Base-by-base conservation (phyloP, 176 grass and related monocot species). In the Musa troglodytarum region DNA sequence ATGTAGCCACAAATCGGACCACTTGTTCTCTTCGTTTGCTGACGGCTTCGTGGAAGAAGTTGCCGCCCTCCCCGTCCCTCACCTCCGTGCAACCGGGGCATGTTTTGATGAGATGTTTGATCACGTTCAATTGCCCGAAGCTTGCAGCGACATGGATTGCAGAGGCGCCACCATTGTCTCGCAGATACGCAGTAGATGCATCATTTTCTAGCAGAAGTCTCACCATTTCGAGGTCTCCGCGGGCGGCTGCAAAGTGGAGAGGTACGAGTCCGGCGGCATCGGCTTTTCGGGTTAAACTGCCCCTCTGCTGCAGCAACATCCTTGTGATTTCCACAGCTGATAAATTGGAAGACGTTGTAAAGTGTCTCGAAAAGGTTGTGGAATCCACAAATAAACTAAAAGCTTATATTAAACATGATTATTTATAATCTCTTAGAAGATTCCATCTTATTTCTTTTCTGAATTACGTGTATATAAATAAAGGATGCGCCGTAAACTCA, bases 131-230 rank as follows among this genome's bases (percentile, higher is more conserved):
- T 24, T 57, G 15, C 7, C 71, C 71, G 8, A 10, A 50, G 17
- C 16, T 63, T 16, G 50, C 49, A 11, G 79, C 79, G 49, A 75
- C 50, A 75, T 82, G 71, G 11, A 82, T n/a, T 19, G 79, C 57
- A 9, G 57, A 75, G 24, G 50, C 65, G 14, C 79, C 79, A 15
- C 68, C 58, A 26, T 6, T 59, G 64, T 82, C 79, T 68, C 17
- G 49, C 0, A 75, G 0, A 20, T 82, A 82, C 3, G 79, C 79
- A 21, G 34, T 52, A 20, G 71, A 82, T 21, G 11, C 17, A 57
- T 76, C 71, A 9, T 29, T 17, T 11, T 76, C 26, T 20, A 82
- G 14, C 15, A 76, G 79, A 2, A 75, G 58, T 43, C 13, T 1
- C 2, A 65, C 72, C 57, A 82, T 68, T 0, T 26, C 8, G 1